Evolutionary conservation across 2,329 filamentous ascomycete species (phyloP).

Genomic region (Hortaea werneckii): DNA sequence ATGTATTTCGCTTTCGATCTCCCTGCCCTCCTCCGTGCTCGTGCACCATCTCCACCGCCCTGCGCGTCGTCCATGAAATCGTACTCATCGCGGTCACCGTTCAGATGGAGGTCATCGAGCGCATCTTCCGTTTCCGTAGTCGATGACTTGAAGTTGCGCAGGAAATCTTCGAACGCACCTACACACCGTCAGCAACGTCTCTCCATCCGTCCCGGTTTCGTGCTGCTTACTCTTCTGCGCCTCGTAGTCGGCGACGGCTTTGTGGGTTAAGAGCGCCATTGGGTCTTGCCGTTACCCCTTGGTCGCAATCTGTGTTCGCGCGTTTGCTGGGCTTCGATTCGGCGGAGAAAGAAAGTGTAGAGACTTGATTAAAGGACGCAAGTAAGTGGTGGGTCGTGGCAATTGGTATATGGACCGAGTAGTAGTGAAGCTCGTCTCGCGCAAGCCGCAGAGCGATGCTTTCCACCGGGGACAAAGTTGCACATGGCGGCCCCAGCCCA

Average conservation of each 20-base stretch:
- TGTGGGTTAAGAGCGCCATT: slow-evolving; percentile 82
- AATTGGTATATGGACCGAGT: too few species aligned
- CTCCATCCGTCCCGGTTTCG: neutral
- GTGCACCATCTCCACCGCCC: slow-evolving; percentile 29
- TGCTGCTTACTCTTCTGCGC: slow-evolving; percentile 63
- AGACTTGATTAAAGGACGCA: too few species aligned
- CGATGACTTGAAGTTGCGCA: slow-evolving; percentile 81
- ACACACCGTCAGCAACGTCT: slow-evolving; percentile 24
- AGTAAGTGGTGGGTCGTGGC: too few species aligned
- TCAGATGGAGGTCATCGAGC: slow-evolving; percentile 73
- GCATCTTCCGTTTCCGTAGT: slow-evolving; percentile 64
- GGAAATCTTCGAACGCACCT: slow-evolving; percentile 81
- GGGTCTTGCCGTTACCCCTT: slow-evolving; percentile 10
- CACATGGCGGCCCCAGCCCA: too few species aligned
- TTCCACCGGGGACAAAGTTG: too few species aligned
- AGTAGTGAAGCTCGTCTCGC: too few species aligned
- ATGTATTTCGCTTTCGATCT: slow-evolving; percentile 71
- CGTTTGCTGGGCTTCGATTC: too few species aligned
- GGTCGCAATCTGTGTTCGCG: too few species aligned
- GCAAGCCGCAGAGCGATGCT: too few species aligned
- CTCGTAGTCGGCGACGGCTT: slow-evolving; percentile 73
- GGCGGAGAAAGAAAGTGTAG: too few species aligned
- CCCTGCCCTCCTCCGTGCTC: slow-evolving; percentile 32
- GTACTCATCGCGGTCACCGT: slow-evolving; percentile 85
- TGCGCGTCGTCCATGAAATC: slow-evolving; percentile 78